phyloP scores from a whole-genome alignment of 2,329 filamentous ascomycete genomes.

The Ophiosphaerella korrae region DNA sequence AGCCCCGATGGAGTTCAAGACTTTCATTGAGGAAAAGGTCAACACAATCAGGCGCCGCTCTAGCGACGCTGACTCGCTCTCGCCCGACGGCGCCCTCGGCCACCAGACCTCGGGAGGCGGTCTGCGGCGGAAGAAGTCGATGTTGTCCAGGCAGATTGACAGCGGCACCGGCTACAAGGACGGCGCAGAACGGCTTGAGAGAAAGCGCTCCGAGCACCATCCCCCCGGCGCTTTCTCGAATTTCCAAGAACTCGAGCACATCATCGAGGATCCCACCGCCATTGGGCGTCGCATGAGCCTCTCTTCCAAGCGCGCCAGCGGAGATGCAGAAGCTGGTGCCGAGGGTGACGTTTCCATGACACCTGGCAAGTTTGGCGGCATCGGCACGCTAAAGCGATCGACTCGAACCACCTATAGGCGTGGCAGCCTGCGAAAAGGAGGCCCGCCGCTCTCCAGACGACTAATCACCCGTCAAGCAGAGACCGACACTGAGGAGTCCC shows the following conservation, averaged over 20 bases:
- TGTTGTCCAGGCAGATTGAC: slow-evolving; percentile 91
- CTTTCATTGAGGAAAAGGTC: slow-evolving; percentile 90
- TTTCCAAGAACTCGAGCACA: slow-evolving; percentile 71
- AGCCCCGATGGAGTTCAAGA: slow-evolving; percentile 94
- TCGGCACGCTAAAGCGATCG: slow-evolving; percentile 82
- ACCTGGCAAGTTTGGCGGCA: slow-evolving; percentile 72
- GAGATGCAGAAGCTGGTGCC: slow-evolving; percentile 43
- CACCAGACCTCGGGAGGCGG: slow-evolving; percentile 62
- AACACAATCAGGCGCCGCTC: slow-evolving; percentile 87
- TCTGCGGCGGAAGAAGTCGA: slow-evolving; percentile 87
- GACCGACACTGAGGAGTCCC: slow-evolving; percentile 60
- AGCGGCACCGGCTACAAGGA: slow-evolving; percentile 77
- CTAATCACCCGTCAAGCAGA: slow-evolving; percentile 66
- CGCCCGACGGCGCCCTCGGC: slow-evolving; percentile 60
- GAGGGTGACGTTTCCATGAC: slow-evolving; percentile 78
- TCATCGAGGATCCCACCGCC: slow-evolving; percentile 79
- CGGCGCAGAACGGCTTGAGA: slow-evolving; percentile 78
- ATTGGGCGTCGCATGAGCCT: slow-evolving; percentile 73
- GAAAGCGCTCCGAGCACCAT: slow-evolving; percentile 67
- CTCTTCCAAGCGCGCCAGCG: slow-evolving; percentile 47
- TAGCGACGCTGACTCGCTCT: slow-evolving; percentile 66
- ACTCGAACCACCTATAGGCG: slow-evolving; percentile 91
- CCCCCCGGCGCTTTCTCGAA: slow-evolving; percentile 59
- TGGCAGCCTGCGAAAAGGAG: slow-evolving; percentile 81
- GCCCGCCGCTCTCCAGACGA: slow-evolving; percentile 75